Conservation (phyloP, 805 yeast genomes). For the Middelhovenomyces tepae region DNA sequence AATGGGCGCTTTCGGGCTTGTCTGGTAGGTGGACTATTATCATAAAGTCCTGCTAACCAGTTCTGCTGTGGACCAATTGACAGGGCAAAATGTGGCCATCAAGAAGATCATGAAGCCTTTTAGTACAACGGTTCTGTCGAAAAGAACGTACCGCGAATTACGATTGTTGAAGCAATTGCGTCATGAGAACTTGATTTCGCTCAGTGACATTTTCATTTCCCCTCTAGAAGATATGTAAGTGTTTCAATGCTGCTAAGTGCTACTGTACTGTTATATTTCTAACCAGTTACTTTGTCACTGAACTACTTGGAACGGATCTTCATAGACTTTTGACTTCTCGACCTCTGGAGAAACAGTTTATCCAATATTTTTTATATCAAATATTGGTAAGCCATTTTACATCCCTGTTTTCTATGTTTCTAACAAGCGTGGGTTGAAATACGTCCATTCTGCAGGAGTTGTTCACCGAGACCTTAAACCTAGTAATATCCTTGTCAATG, state of each 20-base stretch:
- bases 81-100: constrained; percentile 90
- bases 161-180: constrained; percentile 85
- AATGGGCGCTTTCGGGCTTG: constrained; percentile 99
- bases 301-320: constrained; percentile 91
- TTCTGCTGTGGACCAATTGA: constrained; percentile 86
- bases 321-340: constrained; percentile 85
- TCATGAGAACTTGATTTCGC: constrained; percentile 88
- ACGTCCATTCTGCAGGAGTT: constrained; percentile 87
- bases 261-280: too few relatives aligned
- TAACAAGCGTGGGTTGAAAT: constrained; percentile 65
- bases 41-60: constrained; percentile 6
- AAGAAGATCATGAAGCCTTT: constrained; percentile 98
- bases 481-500: constrained; percentile 68
- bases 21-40: constrained; percentile 40
- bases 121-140: constrained; percentile 87
- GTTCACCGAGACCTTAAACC: constrained; percentile 88
- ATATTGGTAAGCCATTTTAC: constrained; percentile 35
- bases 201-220: constrained; percentile 87
- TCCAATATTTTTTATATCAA: constrained; percentile 93
- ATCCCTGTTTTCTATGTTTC: neutral
- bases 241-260: too few relatives aligned
- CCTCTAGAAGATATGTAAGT: constrained; percentile 84
- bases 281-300: constrained; percentile 71
- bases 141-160: constrained; percentile 92
- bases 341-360: constrained; percentile 92